Base-by-base conservation (phyloP, 495 filamentous ascomycete species). In the Annulohypoxylon nitens region DNA sequence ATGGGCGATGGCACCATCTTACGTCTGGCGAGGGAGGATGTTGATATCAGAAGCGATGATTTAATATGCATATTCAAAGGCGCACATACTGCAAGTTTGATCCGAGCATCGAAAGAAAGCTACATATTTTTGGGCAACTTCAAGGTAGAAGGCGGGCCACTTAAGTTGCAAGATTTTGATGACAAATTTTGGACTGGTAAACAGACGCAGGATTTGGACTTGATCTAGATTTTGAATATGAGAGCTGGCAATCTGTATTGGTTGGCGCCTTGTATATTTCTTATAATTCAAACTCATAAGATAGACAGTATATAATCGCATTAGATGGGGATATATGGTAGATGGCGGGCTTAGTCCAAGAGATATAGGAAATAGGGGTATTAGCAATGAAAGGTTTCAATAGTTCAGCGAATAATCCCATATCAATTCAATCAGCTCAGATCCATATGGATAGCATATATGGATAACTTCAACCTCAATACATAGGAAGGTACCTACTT, bases 61-160 rank as follows among this genome's bases (percentile, higher is more conserved):
- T 3, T 71, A 9, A 0, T 75, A 26, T 75, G 68, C 36, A 0
- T 68, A 1, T 65, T 75, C 36, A 69, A 69, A 18, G 64, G 68
- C 4, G 41, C 53, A 10, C 3, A 0, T 2, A 0, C 18, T 8
- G 26, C 18, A 23, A 61, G 64, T 47, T 12, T 75, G 20, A 4
- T 75, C 16, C 50, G 72, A n/a, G 1, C 63, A 16, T 71, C 37
- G 1, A 60, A 59, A 4, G 51, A 64, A 3, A 33, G 33, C 9
- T 75, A 68, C 20, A 71, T 2, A 0, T 71, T 67, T 34, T 3
- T 75, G 14, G 14, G 68, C 34, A 45, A 36, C 1, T 75, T 59
- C 41, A 6, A 20, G 0, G 33, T 45, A 5, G 10, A 10, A 25
- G n/a, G 41, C 18, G 73, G 68, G 1, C 59, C 58, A 4, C 37